phyloP scores from a whole-genome alignment of 2,329 filamentous ascomycete species.

The Diaporthe sp. region DNA sequence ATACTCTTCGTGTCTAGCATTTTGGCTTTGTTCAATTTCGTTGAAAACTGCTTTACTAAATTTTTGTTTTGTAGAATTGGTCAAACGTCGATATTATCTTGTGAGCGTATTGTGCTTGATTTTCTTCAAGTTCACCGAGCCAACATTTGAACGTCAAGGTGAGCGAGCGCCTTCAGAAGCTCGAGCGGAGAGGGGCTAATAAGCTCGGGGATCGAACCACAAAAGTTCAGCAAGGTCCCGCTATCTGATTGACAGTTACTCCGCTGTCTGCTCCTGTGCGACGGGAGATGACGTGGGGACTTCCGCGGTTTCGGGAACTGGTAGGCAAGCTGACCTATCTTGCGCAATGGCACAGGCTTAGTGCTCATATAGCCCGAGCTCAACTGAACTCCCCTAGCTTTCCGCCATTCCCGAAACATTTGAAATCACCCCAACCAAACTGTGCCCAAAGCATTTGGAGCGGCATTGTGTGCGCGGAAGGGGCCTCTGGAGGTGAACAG shows the following conservation, averaged over 20 bases:
- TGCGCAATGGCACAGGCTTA: neutral
- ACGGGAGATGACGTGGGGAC: slow-evolving; percentile 26
- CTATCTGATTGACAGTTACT: neutral
- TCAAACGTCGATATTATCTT: neutral
- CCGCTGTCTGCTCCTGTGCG: neutral
- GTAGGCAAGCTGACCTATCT: neutral
- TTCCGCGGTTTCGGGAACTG: neutral
- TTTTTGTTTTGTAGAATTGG: too few species aligned
- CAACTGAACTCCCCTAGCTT: neutral
- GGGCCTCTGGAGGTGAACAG: neutral
- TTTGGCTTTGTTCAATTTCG: neutral
- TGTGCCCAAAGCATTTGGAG: neutral
- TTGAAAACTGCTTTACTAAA: neutral
- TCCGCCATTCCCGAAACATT: neutral
- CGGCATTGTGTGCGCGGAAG: neutral
- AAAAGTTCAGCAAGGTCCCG: neutral
- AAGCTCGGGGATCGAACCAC: neutral
- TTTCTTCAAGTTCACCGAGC: neutral
- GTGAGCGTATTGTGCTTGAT: neutral
- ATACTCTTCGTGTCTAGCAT: slow-evolving; percentile 49
- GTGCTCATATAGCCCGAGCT: neutral
- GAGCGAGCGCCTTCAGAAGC: neutral
- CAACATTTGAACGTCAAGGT: neutral
- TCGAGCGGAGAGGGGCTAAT: neutral
- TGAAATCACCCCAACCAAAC: too few species aligned